A percentile compares a stretch with the other conserved stretches of the same genome.
Conservation (phyloP, 495 filamentous ascomycete species). For the Pyrenula massariospora region DNA sequence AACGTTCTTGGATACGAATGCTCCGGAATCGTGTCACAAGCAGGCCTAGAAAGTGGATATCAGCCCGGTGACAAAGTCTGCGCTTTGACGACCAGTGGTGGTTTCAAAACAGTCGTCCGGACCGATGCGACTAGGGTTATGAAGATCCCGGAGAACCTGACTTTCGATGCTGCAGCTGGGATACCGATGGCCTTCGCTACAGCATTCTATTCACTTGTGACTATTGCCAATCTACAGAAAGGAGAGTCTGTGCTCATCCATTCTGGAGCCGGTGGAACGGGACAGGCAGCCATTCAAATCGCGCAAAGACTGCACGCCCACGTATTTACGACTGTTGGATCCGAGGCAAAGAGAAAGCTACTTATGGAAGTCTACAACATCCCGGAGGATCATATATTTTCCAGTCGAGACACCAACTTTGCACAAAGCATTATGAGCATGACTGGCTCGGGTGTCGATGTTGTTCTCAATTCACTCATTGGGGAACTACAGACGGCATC, state of each 20-base stretch:
- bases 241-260: constrained; percentile 31
- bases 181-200: constrained; percentile 11
- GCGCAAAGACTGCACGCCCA: constrained; percentile 18
- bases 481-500: constrained; percentile 9
- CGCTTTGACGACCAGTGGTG: not conserved
- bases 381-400: not conserved
- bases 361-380: not conserved
- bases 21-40: constrained; percentile 7
- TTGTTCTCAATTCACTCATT: constrained; percentile 7
- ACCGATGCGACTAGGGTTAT: not conserved
- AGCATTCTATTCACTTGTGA: constrained; percentile 14
- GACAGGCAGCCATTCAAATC: constrained; percentile 26
- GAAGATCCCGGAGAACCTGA: constrained; percentile 6
- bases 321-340: constrained; percentile 18
- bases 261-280: constrained; percentile 28
- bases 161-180: constrained; percentile 9
- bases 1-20: constrained; percentile 8
- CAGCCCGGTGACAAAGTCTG: constrained; percentile 8
- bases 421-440: not conserved
- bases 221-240: constrained; percentile 11
- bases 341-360: constrained; percentile 5
- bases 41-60: constrained; percentile 2
- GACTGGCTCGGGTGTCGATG: constrained; percentile 8
- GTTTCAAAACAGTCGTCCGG: not conserved
- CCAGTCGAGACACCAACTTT: not conserved